A percentile compares a stretch with the other conserved stretches of the same genome.
phyloP scores from a whole-genome alignment of 805 yeast genomes.

The Kockiozyma suomiensis region DNA sequence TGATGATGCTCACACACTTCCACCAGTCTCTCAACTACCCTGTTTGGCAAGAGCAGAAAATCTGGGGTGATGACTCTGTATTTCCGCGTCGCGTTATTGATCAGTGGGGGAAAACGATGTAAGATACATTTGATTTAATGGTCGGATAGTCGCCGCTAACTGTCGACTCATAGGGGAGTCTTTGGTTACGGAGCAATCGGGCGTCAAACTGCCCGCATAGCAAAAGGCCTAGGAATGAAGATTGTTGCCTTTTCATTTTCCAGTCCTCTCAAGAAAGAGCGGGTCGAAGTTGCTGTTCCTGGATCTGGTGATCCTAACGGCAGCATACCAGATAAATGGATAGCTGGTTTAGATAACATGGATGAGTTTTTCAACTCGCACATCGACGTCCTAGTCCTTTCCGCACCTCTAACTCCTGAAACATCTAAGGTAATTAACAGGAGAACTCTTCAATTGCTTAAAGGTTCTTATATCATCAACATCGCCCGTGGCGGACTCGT shows the following conservation, averaged over 20 bases:
- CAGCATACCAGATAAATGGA: conserved; percentile 48
- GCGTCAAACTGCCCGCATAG: conserved; percentile 58
- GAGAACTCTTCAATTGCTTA: conserved; percentile 50
- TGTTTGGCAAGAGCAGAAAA: conserved; percentile 27
- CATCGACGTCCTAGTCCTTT: conserved; percentile 61
- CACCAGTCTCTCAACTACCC: conserved; percentile 23
- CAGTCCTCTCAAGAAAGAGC: conserved; percentile 30
- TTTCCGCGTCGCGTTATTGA: conserved; percentile 8
- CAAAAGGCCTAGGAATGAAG: conserved; percentile 61
- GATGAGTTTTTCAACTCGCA: conserved; percentile 49
- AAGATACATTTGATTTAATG: background rate
- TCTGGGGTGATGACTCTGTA: conserved; percentile 30
- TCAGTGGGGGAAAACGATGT: conserved; percentile 31
- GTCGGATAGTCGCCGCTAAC: background rate
- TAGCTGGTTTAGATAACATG: conserved; percentile 50
- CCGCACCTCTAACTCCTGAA: conserved; percentile 64
- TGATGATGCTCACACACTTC: conserved; percentile 27
- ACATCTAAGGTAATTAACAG: conserved; percentile 58
- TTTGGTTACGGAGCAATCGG: conserved; percentile 80
- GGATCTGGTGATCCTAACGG: conserved; percentile 50
- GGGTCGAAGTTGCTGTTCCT: conserved; percentile 50
- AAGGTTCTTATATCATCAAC: conserved; percentile 64
- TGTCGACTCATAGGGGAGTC: conserved; percentile 51
- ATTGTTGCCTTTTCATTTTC: conserved; percentile 44
- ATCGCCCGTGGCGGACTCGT: conserved; percentile 46